These are phyloP conservation scores for Astraeus odoratus DNA, from an alignment of 768 basidiomycete species.

Conservation along the genomic window DNA sequence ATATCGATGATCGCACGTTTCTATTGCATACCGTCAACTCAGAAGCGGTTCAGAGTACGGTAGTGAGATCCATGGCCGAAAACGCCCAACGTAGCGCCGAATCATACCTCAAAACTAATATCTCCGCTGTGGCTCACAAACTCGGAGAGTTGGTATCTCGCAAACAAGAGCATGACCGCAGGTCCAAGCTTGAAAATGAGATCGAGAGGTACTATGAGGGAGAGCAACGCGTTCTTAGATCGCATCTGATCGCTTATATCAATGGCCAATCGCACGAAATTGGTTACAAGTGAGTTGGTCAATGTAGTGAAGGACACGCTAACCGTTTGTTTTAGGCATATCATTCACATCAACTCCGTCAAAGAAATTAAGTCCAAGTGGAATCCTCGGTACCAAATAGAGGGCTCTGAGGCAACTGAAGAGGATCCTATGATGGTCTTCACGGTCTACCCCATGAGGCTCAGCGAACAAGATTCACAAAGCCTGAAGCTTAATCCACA, in stretches of 20 bases:
- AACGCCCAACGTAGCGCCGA: not conserved
- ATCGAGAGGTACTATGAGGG: too few species aligned
- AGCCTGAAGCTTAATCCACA: constrained; percentile 5
- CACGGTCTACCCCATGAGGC: constrained; percentile 5
- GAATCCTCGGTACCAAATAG: not conserved
- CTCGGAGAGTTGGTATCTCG: too few species aligned
- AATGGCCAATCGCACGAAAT: not conserved
- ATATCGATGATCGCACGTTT: constrained; percentile 9
- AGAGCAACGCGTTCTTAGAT: too few species aligned
- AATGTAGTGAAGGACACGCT: constrained; percentile 7
- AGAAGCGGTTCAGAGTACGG: constrained; percentile 1
- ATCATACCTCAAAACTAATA: too few species aligned
- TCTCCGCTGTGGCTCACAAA: too few species aligned
- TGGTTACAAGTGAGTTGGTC: constrained; percentile 9
- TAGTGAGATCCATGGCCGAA: too few species aligned
- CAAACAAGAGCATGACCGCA: too few species aligned
- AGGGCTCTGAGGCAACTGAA: not conserved
- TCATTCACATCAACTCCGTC: not conserved
- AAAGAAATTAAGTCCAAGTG: not conserved
- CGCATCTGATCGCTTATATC: too few species aligned
- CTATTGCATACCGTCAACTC: constrained; percentile 5
- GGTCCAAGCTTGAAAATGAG: too few species aligned
- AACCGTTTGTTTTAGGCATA: constrained; percentile 1
- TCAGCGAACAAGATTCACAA: constrained; percentile 5
- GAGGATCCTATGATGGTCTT: constrained; percentile 1